These are phyloP conservation scores for Dissophora globulifera DNA, from an alignment of 192 early-diverging fungal species.

Conservation along the genomic window DNA sequence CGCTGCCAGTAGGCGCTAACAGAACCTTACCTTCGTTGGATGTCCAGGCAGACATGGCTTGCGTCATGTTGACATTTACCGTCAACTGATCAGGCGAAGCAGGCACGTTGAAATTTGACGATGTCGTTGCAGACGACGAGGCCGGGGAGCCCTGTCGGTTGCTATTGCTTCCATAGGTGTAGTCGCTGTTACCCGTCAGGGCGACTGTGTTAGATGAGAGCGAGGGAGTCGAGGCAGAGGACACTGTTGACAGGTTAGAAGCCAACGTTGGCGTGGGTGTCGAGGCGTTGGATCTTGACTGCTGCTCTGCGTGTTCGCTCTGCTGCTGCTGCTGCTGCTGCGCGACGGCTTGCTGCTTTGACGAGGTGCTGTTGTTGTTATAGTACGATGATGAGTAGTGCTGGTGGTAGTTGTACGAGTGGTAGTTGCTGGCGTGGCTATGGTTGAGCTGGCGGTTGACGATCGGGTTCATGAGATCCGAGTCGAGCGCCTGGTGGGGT, in stretches of 20 bases:
- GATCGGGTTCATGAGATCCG: slow-evolving; percentile 30
- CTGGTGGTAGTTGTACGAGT: slow-evolving; percentile 12
- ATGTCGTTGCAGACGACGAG: slow-evolving; percentile 6
- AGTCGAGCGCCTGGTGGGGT: slow-evolving; percentile 22
- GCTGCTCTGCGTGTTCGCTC: slow-evolving; percentile 6
- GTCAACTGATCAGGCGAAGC: slow-evolving; percentile 44
- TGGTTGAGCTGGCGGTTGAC: slow-evolving; percentile 44
- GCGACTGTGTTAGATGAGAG: slow-evolving; percentile 25
- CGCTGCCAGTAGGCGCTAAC: too few species aligned
- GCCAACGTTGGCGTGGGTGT: slow-evolving; percentile 40
- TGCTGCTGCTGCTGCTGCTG: slow-evolving; percentile 2
- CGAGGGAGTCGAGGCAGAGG: slow-evolving; percentile 42
- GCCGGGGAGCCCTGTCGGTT: slow-evolving; percentile 18
- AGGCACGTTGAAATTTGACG: slow-evolving; percentile 35
- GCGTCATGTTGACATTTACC: slow-evolving; percentile 16
- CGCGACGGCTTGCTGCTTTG: slow-evolving; percentile 5
- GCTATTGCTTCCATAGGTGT: slow-evolving; percentile 3
- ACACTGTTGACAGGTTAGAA: slow-evolving; percentile 34
- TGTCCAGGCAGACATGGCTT: slow-evolving; percentile 41
- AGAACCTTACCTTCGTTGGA: slow-evolving; percentile 25
- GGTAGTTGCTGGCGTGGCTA: slow-evolving; percentile 27
- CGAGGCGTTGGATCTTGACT: slow-evolving; percentile 24
- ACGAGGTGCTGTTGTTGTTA: slow-evolving; percentile 9
- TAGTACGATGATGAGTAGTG: slow-evolving; percentile 13
- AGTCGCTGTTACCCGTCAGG: slow-evolving; percentile 16